Conservation (phyloP, 2,329 filamentous ascomycete genomes). For the Incumbomyces lentus region DNA sequence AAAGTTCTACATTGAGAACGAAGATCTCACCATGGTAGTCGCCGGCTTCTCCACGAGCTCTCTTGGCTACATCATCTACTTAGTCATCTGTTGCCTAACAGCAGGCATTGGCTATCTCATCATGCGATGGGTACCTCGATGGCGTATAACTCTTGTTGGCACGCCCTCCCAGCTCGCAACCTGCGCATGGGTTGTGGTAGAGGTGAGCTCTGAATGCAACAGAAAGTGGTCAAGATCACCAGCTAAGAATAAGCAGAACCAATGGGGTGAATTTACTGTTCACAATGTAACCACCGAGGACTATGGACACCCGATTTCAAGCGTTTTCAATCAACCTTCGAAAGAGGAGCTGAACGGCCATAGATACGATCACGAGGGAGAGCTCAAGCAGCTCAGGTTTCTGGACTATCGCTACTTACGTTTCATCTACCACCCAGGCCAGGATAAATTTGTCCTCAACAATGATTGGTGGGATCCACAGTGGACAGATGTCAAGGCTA, state of each 20-base stretch:
- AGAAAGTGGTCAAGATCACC: slow-evolving; percentile 17
- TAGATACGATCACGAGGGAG: slow-evolving; percentile 63
- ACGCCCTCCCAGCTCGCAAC: slow-evolving; percentile 56
- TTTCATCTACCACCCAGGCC: slow-evolving; percentile 79
- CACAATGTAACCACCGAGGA: slow-evolving; percentile 52
- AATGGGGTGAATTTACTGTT: slow-evolving; percentile 88
- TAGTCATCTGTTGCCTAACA: slow-evolving; percentile 59
- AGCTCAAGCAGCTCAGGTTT: slow-evolving; percentile 62
- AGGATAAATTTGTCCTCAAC: slow-evolving; percentile 77
- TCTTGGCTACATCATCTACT: slow-evolving; percentile 59
- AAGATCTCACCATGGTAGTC: slow-evolving; percentile 88
- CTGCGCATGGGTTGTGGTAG: slow-evolving; percentile 85
- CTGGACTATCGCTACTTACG: slow-evolving; percentile 91
- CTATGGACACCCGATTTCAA: slow-evolving; percentile 54
- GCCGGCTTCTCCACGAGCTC: slow-evolving; percentile 77
- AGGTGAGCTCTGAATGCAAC: slow-evolving; percentile 42
- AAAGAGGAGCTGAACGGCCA: slow-evolving; percentile 52
- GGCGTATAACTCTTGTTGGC: slow-evolving; percentile 70
- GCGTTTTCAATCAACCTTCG: slow-evolving; percentile 44
- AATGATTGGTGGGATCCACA: slow-evolving; percentile 89
- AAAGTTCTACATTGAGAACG: slow-evolving; percentile 85
- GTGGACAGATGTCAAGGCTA: slow-evolving; percentile 67
- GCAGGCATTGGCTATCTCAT: slow-evolving; percentile 72
- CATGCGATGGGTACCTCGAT: slow-evolving; percentile 80
- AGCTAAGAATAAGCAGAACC: slow-evolving; percentile 50